Evolutionary conservation across 2,329 filamentous ascomycete species (phyloP).

Genomic region (Calonectria ilicicola): DNA sequence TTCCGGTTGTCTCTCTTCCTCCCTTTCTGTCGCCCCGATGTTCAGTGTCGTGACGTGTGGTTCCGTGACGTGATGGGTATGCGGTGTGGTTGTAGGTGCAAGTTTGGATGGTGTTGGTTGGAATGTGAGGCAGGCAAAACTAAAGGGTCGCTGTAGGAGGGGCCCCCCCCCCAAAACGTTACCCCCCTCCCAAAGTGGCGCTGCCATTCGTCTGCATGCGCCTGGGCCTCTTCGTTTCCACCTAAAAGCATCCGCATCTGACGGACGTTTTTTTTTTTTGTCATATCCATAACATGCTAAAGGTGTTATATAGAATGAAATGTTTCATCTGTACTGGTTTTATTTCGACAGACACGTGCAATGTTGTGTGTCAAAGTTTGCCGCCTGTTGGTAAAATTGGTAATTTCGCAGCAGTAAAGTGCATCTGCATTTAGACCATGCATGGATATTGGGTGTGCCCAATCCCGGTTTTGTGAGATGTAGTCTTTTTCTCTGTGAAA

Average conservation of each 20-base stretch:
- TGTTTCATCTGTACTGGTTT: background rate
- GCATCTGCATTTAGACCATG: background rate
- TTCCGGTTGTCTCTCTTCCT: background rate
- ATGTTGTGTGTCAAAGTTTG: background rate
- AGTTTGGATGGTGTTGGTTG: conserved; percentile 6
- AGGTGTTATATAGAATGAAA: background rate
- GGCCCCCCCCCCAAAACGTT: background rate
- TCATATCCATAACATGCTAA: background rate
- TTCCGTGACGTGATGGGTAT: background rate
- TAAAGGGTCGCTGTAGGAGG: background rate
- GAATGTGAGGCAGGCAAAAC: background rate
- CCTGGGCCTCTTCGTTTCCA: conserved; percentile 6
- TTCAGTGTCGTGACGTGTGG: background rate
- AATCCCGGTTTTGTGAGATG: too few relatives aligned
- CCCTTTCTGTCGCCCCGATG: background rate
- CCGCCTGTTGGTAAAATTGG: background rate
- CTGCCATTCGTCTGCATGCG: background rate
- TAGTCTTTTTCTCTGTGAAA: background rate
- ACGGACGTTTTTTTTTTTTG: background rate
- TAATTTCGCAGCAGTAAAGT: background rate
- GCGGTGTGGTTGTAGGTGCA: conserved; percentile 16
- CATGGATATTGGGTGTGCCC: background rate
- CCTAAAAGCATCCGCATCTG: background rate
- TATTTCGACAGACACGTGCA: background rate
- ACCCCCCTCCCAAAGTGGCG: conserved; percentile 1